Evolutionary conservation across 2,329 filamentous ascomycete genomes (phyloP).

Genomic region (Hymenoscyphus repandus): DNA sequence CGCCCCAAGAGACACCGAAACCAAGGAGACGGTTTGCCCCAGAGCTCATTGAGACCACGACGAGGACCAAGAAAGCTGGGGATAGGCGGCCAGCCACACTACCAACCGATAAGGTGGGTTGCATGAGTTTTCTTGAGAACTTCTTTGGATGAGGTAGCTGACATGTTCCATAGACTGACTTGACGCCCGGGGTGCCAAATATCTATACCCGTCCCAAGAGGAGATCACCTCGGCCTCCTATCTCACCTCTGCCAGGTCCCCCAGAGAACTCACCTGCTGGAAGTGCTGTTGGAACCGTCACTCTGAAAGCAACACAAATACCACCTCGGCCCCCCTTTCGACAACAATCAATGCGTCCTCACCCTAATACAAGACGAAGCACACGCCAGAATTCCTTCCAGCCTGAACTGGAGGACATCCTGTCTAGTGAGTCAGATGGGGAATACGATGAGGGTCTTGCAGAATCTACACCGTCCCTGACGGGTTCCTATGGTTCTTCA

Average conservation of each 20-base stretch:
- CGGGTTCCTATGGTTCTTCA: conserved; percentile 29
- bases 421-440: conserved; percentile 30
- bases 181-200: conserved; percentile 28
- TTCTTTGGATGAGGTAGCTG: conserved; percentile 4
- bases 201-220: conserved; percentile 27
- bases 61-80: conserved; percentile 62
- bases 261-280: conserved; percentile 41
- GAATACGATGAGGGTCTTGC: conserved; percentile 27
- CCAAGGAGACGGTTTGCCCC: conserved; percentile 59
- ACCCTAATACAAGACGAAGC: conserved; percentile 36
- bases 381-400: conserved; percentile 37
- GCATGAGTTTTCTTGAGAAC: conserved; percentile 36
- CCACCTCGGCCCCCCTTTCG: conserved; percentile 34
- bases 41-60: conserved; percentile 75
- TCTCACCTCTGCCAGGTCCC: conserved; percentile 37
- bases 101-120: conserved; percentile 59
- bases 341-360: conserved; percentile 37
- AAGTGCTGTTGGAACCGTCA: conserved; percentile 28
- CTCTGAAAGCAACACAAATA: conserved; percentile 22
- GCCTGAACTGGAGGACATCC: conserved; percentile 35
- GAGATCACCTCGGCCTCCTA: conserved; percentile 19
- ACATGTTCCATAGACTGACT: conserved; percentile 23
- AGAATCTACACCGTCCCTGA: conserved; percentile 28
- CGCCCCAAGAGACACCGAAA: conserved; percentile 29
- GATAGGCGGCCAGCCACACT: conserved; percentile 58